Conservation (phyloP, 495 filamentous ascomycete genomes). For the Trichoderma parareesei region DNA sequence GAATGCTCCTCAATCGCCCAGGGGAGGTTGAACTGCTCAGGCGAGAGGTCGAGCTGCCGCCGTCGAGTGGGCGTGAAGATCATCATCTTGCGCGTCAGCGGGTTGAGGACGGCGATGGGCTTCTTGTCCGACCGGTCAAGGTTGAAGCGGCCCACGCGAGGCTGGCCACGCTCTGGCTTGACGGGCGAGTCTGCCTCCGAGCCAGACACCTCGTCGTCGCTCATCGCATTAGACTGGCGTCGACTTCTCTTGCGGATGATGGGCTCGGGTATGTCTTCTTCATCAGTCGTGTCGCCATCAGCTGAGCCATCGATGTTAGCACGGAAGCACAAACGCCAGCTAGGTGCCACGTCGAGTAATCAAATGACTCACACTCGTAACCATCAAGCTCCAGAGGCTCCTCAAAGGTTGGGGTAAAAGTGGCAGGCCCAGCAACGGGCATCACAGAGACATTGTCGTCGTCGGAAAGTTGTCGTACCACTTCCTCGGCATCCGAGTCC, state of each 20-base stretch:
- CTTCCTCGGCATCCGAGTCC: constrained; percentile 23
- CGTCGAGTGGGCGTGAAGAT: constrained; percentile 45
- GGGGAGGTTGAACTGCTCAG: constrained; percentile 36
- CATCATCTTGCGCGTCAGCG: constrained; percentile 61
- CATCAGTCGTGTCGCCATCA: constrained; percentile 72
- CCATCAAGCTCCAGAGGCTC: constrained; percentile 54
- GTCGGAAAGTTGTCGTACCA: constrained; percentile 17
- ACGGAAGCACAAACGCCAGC: not conserved
- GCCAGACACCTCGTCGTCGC: constrained; percentile 35
- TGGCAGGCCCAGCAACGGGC: not conserved
- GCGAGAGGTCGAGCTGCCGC: constrained; percentile 34
- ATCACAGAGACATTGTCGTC: constrained; percentile 13
- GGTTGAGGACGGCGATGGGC: constrained; percentile 65
- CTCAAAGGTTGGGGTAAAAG: constrained; percentile 17
- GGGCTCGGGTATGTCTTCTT: constrained; percentile 62
- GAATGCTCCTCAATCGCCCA: constrained; percentile 45
- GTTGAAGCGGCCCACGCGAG: constrained; percentile 46
- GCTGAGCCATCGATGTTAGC: constrained; percentile 35
- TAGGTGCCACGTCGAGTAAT: constrained; percentile 21
- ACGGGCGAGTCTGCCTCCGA: constrained; percentile 27
- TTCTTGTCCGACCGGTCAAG: constrained; percentile 51
- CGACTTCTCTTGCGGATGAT: constrained; percentile 48
- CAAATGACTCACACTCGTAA: constrained; percentile 61
- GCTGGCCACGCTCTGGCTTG: constrained; percentile 32
- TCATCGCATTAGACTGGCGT: constrained; percentile 22